Evolutionary conservation across 148 eudicot species (phyloP), one percentile per base, ranked within the genome.

Genomic region (Fagopyrum tataricum): DNA sequence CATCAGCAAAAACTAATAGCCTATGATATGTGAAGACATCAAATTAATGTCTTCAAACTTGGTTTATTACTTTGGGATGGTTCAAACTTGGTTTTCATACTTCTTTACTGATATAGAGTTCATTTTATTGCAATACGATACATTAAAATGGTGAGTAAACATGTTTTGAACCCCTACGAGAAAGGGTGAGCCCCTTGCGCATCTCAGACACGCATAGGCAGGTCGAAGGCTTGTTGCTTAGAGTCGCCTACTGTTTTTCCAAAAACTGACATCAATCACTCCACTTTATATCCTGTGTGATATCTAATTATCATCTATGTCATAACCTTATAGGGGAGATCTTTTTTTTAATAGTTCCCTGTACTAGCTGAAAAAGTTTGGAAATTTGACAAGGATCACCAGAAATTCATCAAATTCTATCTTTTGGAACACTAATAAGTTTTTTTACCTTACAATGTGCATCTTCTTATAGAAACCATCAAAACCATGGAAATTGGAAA

Each of bases 1-100:
- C 44, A 78, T 62, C 51, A 78, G 47, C 26, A 49, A 75, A 9
- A 37, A 49, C 44, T 13, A 18, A 61, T 78, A n/a, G n/a, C n/a
- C n/a, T n/a, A n/a, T n/a, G n/a, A n/a, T n/a, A n/a, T n/a, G n/a
- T n/a, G n/a, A n/a, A n/a, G n/a, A n/a, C n/a, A n/a, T n/a, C n/a
- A n/a, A n/a, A n/a, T n/a, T n/a, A n/a, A n/a, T n/a, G n/a, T n/a
- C n/a, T n/a, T n/a, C n/a, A n/a, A n/a, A n/a, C n/a, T n/a, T n/a
- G n/a, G n/a, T n/a, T n/a, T n/a, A n/a, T n/a, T n/a, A n/a, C n/a
- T n/a, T n/a, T n/a, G 51, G 73, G 61, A 0, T 0, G 37, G 37
- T 31, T 3, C 37, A 31, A n/a, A n/a, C n/a, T n/a, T n/a, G n/a
- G n/a, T n/a, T n/a, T n/a, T n/a, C n/a, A n/a, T n/a, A n/a, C n/a